A percentile compares a stretch with the other conserved stretches of the same genome.
These are phyloP conservation scores for Xerocomus brunneocitrinus DNA, from an alignment of 768 basidiomycete species.

Conservation along the genomic window DNA sequence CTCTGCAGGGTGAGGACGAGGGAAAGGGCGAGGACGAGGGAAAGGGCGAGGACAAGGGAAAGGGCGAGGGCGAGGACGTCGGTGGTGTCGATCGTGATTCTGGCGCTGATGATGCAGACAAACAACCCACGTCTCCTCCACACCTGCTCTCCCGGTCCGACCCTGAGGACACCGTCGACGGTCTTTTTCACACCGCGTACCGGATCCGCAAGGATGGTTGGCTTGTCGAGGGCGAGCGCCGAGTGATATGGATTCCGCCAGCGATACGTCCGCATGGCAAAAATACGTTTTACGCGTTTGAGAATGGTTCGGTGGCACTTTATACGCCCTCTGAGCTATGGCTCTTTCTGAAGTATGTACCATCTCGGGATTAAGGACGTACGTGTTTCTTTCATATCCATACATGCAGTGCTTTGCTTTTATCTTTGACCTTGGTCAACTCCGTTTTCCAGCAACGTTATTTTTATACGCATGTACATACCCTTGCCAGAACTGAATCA, in stretches of 20 bases:
- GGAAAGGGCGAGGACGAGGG: neutral
- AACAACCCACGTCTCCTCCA: neutral
- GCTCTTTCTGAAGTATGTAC: neutral
- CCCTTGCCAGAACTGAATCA: too few species aligned
- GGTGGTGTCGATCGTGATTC: neutral
- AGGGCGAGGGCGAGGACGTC: neutral
- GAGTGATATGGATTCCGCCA: slow-evolving; percentile 4
- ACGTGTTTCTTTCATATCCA: neutral
- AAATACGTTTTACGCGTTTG: neutral
- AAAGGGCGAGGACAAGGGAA: too few species aligned
- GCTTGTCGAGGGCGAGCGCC: slow-evolving; percentile 12
- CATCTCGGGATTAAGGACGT: neutral
- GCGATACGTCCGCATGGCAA: neutral
- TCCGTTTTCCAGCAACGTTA: too few species aligned
- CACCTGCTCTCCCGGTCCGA: slow-evolving; percentile 8
- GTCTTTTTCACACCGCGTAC: slow-evolving; percentile 5
- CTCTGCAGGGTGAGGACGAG: neutral
- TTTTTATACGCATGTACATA: too few species aligned
- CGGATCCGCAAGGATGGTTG: slow-evolving; percentile 19
- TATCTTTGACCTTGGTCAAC: too few species aligned
- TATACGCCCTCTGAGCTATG: neutral
- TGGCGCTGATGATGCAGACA: neutral
- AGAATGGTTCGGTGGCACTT: neutral
- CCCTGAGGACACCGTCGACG: slow-evolving; percentile 6
- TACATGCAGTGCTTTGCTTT: too few species aligned